phyloP scores from a whole-genome alignment of 306 rosid species.

The Sesbania bispinosa region DNA sequence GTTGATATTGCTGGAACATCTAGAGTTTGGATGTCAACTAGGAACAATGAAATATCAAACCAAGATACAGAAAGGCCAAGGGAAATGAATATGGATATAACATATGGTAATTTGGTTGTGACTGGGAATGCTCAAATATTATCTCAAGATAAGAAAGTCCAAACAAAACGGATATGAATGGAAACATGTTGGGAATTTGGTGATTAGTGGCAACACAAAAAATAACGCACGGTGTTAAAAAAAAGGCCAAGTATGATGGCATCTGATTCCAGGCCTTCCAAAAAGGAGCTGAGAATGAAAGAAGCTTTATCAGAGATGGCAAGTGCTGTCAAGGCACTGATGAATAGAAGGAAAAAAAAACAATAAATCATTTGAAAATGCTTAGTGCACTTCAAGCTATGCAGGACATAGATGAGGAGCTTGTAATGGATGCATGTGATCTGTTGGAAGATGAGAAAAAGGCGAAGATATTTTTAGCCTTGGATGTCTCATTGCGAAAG shows the following conservation, averaged over 20 bases:
- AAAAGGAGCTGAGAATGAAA: conserved; percentile 36
- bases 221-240: conserved; percentile 27
- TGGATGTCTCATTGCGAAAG: conserved; percentile 51
- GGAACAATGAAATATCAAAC: conserved; percentile 27
- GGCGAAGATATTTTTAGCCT: conserved; percentile 63
- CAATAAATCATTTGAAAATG: conserved; percentile 40
- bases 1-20: conserved; percentile 25
- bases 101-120: conserved; percentile 14
- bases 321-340: conserved; percentile 48
- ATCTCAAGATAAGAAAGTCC: conserved; percentile 27
- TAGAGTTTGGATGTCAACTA: conserved; percentile 24
- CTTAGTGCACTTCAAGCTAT: conserved; percentile 64
- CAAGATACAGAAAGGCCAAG: conserved; percentile 35
- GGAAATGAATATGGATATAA: conserved; percentile 19
- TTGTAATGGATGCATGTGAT: conserved; percentile 72
- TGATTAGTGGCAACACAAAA: conserved; percentile 13
- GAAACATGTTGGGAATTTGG: conserved; percentile 21
- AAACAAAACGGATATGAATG: not conserved
- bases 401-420: conserved; percentile 66
- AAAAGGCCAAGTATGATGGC: conserved; percentile 24
- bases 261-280: conserved; percentile 1
- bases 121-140: conserved; percentile 20
- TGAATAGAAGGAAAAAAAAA: conserved; percentile 32
- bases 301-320: conserved; percentile 60
- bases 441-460: conserved; percentile 67